phyloP scores from a whole-genome alignment of 2,329 filamentous ascomycete species.

The Myriosclerotinia scirpicola region DNA sequence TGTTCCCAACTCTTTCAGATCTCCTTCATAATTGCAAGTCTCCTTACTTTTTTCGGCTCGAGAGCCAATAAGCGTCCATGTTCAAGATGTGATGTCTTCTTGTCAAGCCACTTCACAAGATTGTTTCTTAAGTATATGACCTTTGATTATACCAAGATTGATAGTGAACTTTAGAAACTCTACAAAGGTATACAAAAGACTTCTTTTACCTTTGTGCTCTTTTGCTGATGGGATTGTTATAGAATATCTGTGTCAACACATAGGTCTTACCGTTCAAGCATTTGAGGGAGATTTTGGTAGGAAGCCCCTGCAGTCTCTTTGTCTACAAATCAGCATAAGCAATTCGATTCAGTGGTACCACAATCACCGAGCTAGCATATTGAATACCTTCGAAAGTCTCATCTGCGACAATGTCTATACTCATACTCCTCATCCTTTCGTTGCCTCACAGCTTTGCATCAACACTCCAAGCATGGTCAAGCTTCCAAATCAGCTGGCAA shows the following conservation, averaged over 20 bases:
- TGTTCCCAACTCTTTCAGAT: not conserved
- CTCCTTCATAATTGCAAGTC: not conserved
- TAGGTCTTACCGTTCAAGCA: not conserved
- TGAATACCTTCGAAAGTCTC: not conserved
- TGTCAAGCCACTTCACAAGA: not conserved
- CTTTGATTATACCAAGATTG: too few species aligned
- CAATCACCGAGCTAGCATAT: not conserved
- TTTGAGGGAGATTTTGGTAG: not conserved
- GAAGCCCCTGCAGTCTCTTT: not conserved
- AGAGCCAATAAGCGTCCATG: not conserved
- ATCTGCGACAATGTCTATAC: not conserved
- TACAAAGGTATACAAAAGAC: not conserved
- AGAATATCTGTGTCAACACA: not conserved
- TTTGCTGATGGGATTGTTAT: too few species aligned
- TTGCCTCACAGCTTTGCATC: not conserved
- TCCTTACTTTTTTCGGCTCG: not conserved
- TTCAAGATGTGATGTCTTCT: not conserved
- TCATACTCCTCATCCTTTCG: not conserved
- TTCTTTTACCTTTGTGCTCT: not conserved
- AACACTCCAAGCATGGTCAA: not conserved
- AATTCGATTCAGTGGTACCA: too few species aligned
- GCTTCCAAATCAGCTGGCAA: not conserved
- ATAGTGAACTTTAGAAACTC: not conserved
- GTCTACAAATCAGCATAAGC: not conserved
- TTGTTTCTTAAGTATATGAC: not conserved